Conservation (phyloP, 805 yeast genomes). For the Vanderwaltozyma yarrowii region DNA sequence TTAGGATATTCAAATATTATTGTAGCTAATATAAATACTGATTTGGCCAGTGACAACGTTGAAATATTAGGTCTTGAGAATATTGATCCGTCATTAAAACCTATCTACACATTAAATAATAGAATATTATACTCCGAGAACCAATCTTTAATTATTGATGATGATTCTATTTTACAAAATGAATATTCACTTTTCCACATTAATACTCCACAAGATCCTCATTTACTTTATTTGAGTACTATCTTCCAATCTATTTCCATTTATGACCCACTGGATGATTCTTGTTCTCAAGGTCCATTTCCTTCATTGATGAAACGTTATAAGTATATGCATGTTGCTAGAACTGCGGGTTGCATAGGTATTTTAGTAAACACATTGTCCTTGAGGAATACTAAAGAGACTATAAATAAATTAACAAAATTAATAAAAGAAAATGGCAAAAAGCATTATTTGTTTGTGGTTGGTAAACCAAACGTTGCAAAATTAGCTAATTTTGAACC, state of each 20-base stretch:
- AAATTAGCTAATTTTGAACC: constrained; percentile 91
- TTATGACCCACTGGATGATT: constrained; percentile 34
- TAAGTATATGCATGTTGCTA: constrained; percentile 74
- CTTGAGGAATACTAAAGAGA: constrained; percentile 55
- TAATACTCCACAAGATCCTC: constrained; percentile 66
- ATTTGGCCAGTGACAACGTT: constrained; percentile 25
- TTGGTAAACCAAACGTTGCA: constrained; percentile 96
- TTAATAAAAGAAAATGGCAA: constrained; percentile 70
- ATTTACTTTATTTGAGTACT: constrained; percentile 66
- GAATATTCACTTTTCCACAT: constrained; percentile 60
- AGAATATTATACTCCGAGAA: constrained; percentile 18
- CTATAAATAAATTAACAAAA: constrained; percentile 49
- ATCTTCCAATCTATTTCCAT: constrained; percentile 46
- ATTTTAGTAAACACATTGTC: constrained; percentile 85
- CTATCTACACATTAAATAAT: constrained; percentile 28
- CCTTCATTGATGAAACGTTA: constrained; percentile 80
- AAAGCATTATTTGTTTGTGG: constrained; percentile 89
- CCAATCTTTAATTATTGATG: constrained; percentile 14
- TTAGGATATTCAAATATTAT: constrained; percentile 29
- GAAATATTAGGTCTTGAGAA: constrained; percentile 16
- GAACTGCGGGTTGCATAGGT: constrained; percentile 89
- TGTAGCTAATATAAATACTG: constrained; percentile 32
- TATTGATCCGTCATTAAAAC: background rate
- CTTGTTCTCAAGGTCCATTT: constrained; percentile 45
- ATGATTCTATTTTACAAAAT: constrained; percentile 19